Base-by-base conservation (phyloP, 768 basidiomycete species). In the Calocybe cyanea region DNA sequence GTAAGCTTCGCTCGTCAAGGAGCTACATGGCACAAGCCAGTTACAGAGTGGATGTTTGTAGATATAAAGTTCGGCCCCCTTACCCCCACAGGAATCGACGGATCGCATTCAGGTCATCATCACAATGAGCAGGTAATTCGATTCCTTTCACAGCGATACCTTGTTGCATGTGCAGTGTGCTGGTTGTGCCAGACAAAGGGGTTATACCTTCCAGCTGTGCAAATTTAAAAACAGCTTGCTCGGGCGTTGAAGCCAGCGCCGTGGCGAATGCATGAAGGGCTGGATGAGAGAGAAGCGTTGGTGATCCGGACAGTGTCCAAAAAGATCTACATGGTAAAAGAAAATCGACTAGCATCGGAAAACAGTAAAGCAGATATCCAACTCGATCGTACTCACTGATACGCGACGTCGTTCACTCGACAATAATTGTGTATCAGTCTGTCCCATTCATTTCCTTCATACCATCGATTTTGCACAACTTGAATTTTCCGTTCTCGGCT, bases 401-500 rank as follows among this genome's bases (percentile, higher is more conserved):
- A 92, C 57, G 80, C 75, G 7, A 87, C 81, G 9, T 64, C 77
- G 40, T 83, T 68, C 43, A 73, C 64, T 53, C 65, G 72, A 59
- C 90, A 92, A 52, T 84, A 85, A 30, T 66, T 64, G 51, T 80
- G 71, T 3, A 90, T 81, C 1, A 72, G 71, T 42, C 65, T 67
- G 57, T 91, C 87, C 85, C 87, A 92, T 4, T 64, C 70, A 48
- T 91, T 92, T 4, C 80, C 82, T 59, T 89, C 81, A 55, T 82
- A 85, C 89, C 90, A 94, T 39, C 90, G 69, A 61, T 90, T 88
- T 61, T 91, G 90, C 13, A 92, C 86, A 23, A 90, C 77, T 46
- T 87, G 76, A 4, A 87, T 77, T 48, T 77, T 73, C 43, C 80
- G 68, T 53, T 75, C 67, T 14, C 71, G 66, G 30, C 71, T 72